These are phyloP conservation scores for Vachellia collinsii DNA, from an alignment of 306 rosid genomes.

Conservation along the genomic window DNA sequence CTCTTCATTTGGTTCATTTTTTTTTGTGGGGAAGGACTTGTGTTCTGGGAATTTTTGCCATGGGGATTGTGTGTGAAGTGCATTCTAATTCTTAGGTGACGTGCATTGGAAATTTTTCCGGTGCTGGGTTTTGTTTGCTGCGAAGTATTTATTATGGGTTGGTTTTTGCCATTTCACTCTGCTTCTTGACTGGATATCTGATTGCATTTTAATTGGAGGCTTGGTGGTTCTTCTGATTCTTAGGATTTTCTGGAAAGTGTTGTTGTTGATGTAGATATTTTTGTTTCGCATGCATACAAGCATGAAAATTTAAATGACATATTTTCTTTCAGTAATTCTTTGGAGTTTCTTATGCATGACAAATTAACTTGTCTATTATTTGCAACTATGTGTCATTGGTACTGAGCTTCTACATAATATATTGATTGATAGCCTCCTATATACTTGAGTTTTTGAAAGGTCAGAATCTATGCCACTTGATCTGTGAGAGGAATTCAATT, in stretches of 20 bases:
- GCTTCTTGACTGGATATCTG: neutral
- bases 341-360: neutral
- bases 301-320: neutral
- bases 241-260: neutral
- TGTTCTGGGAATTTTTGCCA: neutral
- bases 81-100: neutral
- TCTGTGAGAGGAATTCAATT: neutral
- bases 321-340: neutral
- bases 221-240: neutral
- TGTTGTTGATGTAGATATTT: neutral
- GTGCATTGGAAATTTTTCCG: neutral
- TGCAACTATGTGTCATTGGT: neutral
- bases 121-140: conserved; percentile 33
- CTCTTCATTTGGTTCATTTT: neutral
- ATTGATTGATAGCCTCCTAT: neutral
- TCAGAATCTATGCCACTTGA: neutral
- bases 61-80: neutral
- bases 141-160: too few relatives aligned
- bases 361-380: neutral
- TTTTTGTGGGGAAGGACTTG: neutral
- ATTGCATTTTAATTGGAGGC: neutral
- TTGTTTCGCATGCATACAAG: neutral
- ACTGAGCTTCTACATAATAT: neutral
- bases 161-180: neutral
- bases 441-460: neutral